phyloP scores from a whole-genome alignment of 2,329 filamentous ascomycete species.

The Sporothrix variecibatus region DNA sequence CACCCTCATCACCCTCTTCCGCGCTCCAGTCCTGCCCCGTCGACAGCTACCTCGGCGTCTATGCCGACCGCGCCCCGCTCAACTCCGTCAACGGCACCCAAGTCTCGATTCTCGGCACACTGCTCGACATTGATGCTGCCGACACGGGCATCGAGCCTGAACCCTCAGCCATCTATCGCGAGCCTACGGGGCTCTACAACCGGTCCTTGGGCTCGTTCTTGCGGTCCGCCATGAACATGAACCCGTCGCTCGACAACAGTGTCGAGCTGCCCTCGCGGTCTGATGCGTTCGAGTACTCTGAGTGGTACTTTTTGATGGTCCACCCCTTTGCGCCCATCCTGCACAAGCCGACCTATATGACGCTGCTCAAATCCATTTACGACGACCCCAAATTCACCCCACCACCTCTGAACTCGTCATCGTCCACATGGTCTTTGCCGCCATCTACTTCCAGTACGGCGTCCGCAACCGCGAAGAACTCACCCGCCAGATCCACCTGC shows the following conservation, averaged over 20 bases:
- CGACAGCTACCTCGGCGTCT: constrained; percentile 68
- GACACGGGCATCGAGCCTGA: constrained; percentile 38
- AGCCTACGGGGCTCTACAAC: constrained; percentile 57
- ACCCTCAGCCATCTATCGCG: constrained; percentile 18
- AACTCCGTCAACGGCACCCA: constrained; percentile 75
- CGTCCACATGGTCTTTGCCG: constrained; percentile 77
- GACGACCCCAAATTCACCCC: constrained; percentile 67
- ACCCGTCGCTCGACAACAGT: constrained; percentile 52
- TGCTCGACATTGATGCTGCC: constrained; percentile 72
- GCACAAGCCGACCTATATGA: constrained; percentile 74
- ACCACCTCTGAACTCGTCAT: constrained; percentile 66
- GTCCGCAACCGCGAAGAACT: constrained; percentile 63
- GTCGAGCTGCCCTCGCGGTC: constrained; percentile 64
- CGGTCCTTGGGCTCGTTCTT: constrained; percentile 73
- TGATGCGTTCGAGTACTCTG: constrained; percentile 67
- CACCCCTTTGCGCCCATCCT: constrained; percentile 73
- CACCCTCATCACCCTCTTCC: constrained; percentile 37
- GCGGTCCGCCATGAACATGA: constrained; percentile 63
- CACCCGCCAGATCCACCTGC: constrained; percentile 56
- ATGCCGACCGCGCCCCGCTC: constrained; percentile 63
- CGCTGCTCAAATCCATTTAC: constrained; percentile 67
- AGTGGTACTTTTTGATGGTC: constrained; percentile 75
- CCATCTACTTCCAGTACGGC: constrained; percentile 77
- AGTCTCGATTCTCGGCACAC: constrained; percentile 76
- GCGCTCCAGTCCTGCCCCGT: constrained; percentile 48